Conservation (phyloP, 164 flowering plant species). For the Paratinospora sagittata region DNA sequence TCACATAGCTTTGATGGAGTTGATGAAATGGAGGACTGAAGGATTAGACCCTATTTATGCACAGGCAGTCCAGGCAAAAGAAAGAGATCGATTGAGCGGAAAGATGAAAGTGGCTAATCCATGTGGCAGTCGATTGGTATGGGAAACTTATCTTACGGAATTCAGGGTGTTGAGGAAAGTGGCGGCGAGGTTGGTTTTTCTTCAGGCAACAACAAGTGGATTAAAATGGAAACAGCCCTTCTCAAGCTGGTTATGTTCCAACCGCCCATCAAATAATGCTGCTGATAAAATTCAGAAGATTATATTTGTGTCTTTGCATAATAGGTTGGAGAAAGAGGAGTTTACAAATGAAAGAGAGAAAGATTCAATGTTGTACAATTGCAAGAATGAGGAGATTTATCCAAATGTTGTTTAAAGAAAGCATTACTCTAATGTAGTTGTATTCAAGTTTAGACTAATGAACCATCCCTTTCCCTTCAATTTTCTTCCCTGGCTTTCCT, state of each 20-base stretch:
- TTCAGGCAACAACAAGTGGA: conserved; percentile 21
- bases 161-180: conserved; percentile 31
- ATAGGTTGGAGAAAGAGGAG: conserved; percentile 39
- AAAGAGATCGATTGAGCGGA: conserved; percentile 51
- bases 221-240: conserved; percentile 36
- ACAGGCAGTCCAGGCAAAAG: conserved; percentile 57
- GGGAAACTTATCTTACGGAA: conserved; percentile 57
- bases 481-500: background rate
- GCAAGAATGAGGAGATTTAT: conserved; percentile 26
- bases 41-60: conserved; percentile 68
- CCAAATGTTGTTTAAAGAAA: conserved; percentile 6
- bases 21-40: conserved; percentile 72
- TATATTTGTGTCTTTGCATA: conserved; percentile 45
- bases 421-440: background rate
- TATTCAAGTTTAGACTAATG: background rate
- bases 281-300: conserved; percentile 52
- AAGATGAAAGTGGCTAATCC: conserved; percentile 60
- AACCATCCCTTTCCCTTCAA: background rate
- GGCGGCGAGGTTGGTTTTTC: conserved; percentile 24
- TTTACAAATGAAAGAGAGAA: conserved; percentile 39
- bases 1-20: conserved; percentile 58
- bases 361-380: conserved; percentile 35
- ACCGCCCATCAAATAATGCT: conserved; percentile 30
- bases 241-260: conserved; percentile 31
- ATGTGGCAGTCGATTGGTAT: conserved; percentile 53